Percentiles rank a stretch among this genome's conserved stretches.
Conservation (phyloP, 1,139 yeast species). For the Blastobotrys indianensis region DNA sequence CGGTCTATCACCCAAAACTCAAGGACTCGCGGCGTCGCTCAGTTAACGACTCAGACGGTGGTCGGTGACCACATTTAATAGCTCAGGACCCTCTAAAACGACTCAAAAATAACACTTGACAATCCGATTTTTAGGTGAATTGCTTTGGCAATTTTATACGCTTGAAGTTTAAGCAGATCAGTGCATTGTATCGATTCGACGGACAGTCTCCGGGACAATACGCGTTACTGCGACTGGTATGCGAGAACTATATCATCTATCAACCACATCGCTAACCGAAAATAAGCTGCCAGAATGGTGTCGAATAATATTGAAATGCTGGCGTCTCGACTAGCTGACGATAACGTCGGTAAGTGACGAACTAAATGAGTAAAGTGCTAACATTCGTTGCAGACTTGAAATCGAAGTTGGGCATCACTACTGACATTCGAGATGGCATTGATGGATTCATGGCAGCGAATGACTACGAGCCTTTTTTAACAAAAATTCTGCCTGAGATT, state of each 20-base stretch:
- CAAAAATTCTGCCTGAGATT: constrained; percentile 31
- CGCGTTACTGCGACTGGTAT: too few species aligned
- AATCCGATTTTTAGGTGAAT: background rate
- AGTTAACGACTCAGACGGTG: too few species aligned
- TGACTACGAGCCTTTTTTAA: constrained; percentile 53
- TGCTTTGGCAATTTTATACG: background rate
- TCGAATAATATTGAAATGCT: constrained; percentile 44
- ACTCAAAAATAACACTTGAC: background rate
- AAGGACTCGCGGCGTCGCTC: too few species aligned
- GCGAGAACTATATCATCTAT: background rate
- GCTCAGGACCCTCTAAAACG: background rate
- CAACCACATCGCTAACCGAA: background rate
- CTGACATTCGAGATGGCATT: constrained; percentile 79
- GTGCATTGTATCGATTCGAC: too few species aligned
- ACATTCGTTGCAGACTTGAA: constrained; percentile 41
- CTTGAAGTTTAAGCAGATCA: background rate
- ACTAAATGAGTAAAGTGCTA: background rate
- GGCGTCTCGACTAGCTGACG: constrained; percentile 53
- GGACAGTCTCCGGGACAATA: too few species aligned
- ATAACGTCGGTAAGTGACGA: constrained; percentile 27
- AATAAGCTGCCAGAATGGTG: constrained; percentile 4
- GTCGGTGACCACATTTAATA: too few species aligned
- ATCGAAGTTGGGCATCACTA: constrained; percentile 57
- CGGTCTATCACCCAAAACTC: background rate
- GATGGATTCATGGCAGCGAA: constrained; percentile 76